Evolutionary conservation across 2,329 filamentous ascomycete genomes (phyloP).

Genomic region (Diaporthe ampelina): DNA sequence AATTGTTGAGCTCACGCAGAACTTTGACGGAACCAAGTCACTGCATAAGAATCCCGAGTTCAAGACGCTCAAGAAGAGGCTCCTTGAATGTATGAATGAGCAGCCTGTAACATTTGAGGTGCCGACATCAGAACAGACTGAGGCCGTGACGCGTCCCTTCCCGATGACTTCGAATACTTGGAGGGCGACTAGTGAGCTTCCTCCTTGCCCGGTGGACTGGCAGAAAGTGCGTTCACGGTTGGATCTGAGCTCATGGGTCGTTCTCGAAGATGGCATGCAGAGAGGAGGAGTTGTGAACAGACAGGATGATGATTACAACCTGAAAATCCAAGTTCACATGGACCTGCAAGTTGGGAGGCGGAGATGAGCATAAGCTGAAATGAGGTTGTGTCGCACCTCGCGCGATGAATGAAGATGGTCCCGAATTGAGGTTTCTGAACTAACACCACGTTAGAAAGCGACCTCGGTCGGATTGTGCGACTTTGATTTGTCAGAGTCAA

Average conservation of each 20-base stretch:
- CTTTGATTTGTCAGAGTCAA: no score
- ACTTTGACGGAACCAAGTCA: not conserved
- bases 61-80: conserved; percentile 27
- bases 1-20: conserved; percentile 53
- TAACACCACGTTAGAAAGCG: no score
- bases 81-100: not conserved
- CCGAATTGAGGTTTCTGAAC: no score
- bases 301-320: not conserved
- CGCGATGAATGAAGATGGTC: no score
- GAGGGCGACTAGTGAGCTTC: not conserved
- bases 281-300: not conserved
- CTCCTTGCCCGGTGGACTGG: not conserved
- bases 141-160: not conserved
- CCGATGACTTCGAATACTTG: not conserved
- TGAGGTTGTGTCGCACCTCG: no score
- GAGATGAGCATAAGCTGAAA: not conserved
- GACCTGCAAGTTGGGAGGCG: not conserved
- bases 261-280: not conserved
- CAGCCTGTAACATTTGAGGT: not conserved
- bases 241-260: conserved; percentile 12
- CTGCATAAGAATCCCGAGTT: conserved; percentile 12
- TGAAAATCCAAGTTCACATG: not conserved
- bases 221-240: not conserved
- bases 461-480: no score
- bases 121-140: not conserved